Evolutionary conservation across 2,329 filamentous ascomycete species (phyloP).

Genomic region (Chrysosporium queenslandicum): DNA sequence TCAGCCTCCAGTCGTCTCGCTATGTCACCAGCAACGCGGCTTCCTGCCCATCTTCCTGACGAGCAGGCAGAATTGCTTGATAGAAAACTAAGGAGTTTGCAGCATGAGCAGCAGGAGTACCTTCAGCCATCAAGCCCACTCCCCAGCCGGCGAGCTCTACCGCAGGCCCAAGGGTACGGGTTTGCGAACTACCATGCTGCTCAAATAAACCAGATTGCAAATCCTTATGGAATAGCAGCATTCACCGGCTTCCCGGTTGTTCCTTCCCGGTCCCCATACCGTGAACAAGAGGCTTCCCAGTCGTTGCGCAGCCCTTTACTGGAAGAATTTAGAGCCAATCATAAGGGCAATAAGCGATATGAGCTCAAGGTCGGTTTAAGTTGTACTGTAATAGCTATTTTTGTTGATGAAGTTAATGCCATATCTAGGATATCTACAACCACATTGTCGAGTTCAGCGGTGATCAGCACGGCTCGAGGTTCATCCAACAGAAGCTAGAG

Average conservation of each 20-base stretch:
- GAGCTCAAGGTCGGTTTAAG: conserved; percentile 57
- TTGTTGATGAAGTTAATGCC: not conserved
- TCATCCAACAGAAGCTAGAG: conserved; percentile 88
- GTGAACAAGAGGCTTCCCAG: conserved; percentile 50
- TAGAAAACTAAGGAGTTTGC: conserved; percentile 41
- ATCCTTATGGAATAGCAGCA: conserved; percentile 30
- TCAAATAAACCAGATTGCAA: conserved; percentile 29
- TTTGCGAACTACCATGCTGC: conserved; percentile 25
- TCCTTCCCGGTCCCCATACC: conserved; percentile 35
- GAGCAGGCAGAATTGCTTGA: conserved; percentile 39
- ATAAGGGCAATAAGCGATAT: conserved; percentile 62
- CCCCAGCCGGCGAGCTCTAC: conserved; percentile 18
- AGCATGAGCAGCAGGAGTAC: conserved; percentile 35
- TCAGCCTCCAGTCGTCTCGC: conserved; percentile 15
- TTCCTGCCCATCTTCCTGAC: conserved; percentile 32
- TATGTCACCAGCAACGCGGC: not conserved
- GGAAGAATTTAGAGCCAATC: conserved; percentile 68
- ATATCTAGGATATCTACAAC: conserved; percentile 61
- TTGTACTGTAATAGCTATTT: not conserved
- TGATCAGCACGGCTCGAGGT: conserved; percentile 89
- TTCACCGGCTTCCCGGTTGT: conserved; percentile 25
- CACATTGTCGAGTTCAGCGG: conserved; percentile 91
- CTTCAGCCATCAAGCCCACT: conserved; percentile 23
- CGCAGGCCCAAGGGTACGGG: conserved; percentile 27
- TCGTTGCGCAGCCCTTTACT: conserved; percentile 61